Evolutionary conservation across 116 monocot species (phyloP), one percentile per base, ranked within the genome.

Genomic region (Thalassia testudinum): DNA sequence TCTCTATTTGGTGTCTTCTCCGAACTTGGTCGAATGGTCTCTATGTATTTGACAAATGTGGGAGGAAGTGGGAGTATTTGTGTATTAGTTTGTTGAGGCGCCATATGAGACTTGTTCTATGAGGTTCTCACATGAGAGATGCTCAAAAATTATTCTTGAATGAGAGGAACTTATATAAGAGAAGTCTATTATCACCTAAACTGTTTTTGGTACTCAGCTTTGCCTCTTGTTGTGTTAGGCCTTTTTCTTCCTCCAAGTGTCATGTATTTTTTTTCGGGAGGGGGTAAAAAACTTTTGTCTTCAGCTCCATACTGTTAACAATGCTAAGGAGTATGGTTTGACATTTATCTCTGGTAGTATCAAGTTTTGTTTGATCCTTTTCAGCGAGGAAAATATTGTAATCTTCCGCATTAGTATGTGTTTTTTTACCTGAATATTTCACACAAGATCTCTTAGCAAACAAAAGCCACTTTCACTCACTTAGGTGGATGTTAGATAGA

Each of bases 201-300:
- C n/a, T n/a, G n/a, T n/a, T n/a, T n/a, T n/a, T n/a, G n/a, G n/a
- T n/a, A n/a, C n/a, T n/a, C n/a, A n/a, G n/a, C n/a, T n/a, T n/a
- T n/a, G n/a, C n/a, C n/a, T n/a, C n/a, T n/a, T n/a, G n/a, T n/a
- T n/a, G n/a, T n/a, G n/a, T n/a, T n/a, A n/a, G n/a, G n/a, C n/a
- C n/a, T n/a, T n/a, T n/a, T n/a, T n/a, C n/a, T n/a, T n/a, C n/a
- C 40, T 40, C 40, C 40, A 40, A 40, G 40, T 40, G 40, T 40
- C 11, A 40, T 14, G 14, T 40, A 40, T 8, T 40, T 40, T 40
- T 40, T 7, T 40, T 40, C 14, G 40, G 40, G 40, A 40, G 14
- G 40, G 40, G 40, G 40, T 40, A 7, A 7, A 7, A 14, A 8
- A 8, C 11, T 14, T 40, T 40, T 14, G 14, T 14, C 40, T 40